Conservation (phyloP, 257 asterid genomes). For the Fraxinus pennsylvanica region DNA sequence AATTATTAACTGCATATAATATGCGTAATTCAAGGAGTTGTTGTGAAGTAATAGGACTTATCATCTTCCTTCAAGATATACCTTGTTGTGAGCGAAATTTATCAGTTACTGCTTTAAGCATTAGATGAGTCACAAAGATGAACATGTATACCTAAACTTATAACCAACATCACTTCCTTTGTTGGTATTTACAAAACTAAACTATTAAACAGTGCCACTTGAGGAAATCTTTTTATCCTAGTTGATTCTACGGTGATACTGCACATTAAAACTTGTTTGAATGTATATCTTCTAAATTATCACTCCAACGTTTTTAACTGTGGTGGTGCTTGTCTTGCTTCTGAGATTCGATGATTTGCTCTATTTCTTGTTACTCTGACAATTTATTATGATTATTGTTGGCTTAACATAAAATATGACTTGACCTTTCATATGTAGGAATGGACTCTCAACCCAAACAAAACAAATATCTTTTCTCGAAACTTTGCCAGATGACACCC, state of each 20-base stretch:
- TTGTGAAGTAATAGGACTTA: background rate
- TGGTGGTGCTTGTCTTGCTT: background rate
- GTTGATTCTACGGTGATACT: background rate
- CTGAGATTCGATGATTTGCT: background rate
- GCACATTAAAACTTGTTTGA: background rate
- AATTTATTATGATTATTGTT: background rate
- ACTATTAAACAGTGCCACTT: background rate
- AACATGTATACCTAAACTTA: background rate
- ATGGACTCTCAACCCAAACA: constrained; percentile 85
- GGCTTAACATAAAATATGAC: constrained; percentile 23
- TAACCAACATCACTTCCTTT: background rate
- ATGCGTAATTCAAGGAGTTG: background rate
- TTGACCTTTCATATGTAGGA: constrained; percentile 46
- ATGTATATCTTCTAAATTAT: background rate
- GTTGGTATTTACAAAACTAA: background rate
- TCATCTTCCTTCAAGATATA: background rate
- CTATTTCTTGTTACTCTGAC: background rate
- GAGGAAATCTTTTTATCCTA: background rate
- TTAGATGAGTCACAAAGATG: background rate
- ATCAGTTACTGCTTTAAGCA: background rate
- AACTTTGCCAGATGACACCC: constrained; percentile 72
- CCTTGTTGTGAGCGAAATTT: background rate
- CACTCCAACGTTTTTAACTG: constrained; percentile 2
- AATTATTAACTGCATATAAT: background rate
- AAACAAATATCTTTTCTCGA: constrained; percentile 84